phyloP scores from a whole-genome alignment of 352 stramenopile species.

The Phytopythium litorale region DNA sequence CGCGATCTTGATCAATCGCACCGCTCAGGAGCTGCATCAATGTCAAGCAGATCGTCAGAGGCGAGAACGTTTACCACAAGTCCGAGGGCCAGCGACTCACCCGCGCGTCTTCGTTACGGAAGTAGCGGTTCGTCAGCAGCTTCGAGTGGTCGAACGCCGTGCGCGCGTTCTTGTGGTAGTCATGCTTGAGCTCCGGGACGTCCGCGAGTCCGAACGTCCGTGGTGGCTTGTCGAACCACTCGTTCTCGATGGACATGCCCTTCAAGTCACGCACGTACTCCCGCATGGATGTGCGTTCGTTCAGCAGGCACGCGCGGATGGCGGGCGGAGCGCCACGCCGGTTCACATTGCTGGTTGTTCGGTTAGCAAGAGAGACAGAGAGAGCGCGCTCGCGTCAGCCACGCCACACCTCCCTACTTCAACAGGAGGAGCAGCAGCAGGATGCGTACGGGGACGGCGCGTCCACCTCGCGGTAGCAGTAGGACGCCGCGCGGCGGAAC shows the following conservation, averaged over 20 bases:
- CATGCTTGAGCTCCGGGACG: slow-evolving; percentile 51
- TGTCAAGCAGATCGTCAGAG: slow-evolving; percentile 5
- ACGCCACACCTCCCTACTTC: background rate
- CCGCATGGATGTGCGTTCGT: slow-evolving; percentile 81
- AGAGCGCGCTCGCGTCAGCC: slow-evolving; percentile 8
- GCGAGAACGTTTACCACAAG: background rate
- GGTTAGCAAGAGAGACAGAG: background rate
- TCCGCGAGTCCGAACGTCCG: slow-evolving; percentile 37
- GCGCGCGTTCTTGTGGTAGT: slow-evolving; percentile 42
- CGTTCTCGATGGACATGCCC: slow-evolving; percentile 64
- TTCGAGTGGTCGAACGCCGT: slow-evolving; percentile 63
- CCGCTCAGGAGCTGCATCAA: slow-evolving; percentile 65
- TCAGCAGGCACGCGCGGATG: slow-evolving; percentile 78
- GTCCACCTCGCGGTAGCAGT: slow-evolving; percentile 86
- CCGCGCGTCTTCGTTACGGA: slow-evolving; percentile 50
- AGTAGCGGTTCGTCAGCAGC: slow-evolving; percentile 62
- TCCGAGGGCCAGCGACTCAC: slow-evolving; percentile 26
- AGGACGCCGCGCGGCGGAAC: slow-evolving; percentile 80
- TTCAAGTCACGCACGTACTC: slow-evolving; percentile 85
- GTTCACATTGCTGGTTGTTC: slow-evolving; percentile 79
- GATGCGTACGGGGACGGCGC: slow-evolving; percentile 73
- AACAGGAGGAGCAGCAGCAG: slow-evolving; percentile 6
- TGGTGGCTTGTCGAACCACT: slow-evolving; percentile 57
- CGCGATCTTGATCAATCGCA: slow-evolving; percentile 62
- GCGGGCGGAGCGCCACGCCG: slow-evolving; percentile 76